A percentile compares a stretch with the other conserved stretches of the same genome.
Evolutionary conservation across 352 stramenopile species (phyloP).

Genomic region (Phytopythium helicoides): DNA sequence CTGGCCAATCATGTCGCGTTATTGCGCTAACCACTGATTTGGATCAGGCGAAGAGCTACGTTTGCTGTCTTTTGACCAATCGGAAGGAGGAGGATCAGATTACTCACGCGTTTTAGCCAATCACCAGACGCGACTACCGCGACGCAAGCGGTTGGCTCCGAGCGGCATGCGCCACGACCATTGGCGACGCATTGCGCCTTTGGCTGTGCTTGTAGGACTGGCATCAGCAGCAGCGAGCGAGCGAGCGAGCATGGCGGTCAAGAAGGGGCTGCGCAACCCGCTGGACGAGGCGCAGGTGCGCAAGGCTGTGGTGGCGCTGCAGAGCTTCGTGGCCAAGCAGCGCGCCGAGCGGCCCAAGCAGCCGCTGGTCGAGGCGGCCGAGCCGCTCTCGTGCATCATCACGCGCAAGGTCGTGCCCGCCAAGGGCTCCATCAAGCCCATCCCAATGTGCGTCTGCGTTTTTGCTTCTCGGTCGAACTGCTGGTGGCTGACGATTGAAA

Average conservation of each 20-base stretch:
- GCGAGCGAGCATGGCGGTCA: slow-evolving; percentile 27
- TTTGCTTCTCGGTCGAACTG: no score
- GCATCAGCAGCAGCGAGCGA: slow-evolving; percentile 4
- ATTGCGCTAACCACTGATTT: neutral
- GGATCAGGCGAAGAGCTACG: no score
- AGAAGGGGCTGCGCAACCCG: slow-evolving; percentile 65
- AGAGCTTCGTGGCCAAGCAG: slow-evolving; percentile 54
- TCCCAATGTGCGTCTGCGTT: no score
- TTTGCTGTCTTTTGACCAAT: slow-evolving; percentile 12
- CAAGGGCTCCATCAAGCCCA: slow-evolving; percentile 70
- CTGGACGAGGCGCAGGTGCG: slow-evolving; percentile 74
- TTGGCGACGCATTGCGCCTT: no score
- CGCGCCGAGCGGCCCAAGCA: slow-evolving; percentile 44
- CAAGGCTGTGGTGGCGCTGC: slow-evolving; percentile 63
- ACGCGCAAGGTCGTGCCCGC: slow-evolving; percentile 67
- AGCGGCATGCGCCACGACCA: no score
- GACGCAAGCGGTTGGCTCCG: neutral
- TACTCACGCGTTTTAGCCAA: neutral
- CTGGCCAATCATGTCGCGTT: slow-evolving; percentile 1
- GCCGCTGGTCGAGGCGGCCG: slow-evolving; percentile 51
- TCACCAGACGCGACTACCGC: neutral
- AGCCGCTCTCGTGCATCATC: slow-evolving; percentile 69
- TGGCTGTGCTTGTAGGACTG: slow-evolving; percentile 1
- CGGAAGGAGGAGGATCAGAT: neutral
- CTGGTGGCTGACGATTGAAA: no score